Conservation (phyloP, 371 early-diverging fungal species). For the Mucor irregularis region DNA sequence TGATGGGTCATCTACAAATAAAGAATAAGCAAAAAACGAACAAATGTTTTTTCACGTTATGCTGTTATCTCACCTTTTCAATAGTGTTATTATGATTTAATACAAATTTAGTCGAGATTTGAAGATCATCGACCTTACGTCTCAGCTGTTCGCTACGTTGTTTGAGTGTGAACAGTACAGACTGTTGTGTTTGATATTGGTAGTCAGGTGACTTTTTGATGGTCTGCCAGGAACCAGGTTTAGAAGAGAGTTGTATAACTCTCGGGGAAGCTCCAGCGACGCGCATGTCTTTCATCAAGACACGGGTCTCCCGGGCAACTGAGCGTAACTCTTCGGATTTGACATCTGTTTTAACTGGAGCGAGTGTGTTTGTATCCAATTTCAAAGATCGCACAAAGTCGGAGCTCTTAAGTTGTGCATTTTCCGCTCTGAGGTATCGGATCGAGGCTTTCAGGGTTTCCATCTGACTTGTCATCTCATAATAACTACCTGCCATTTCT, state of each 20-base stretch:
- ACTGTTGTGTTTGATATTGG: conserved; percentile 75
- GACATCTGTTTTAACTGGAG: not conserved
- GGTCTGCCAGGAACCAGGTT: conserved; percentile 51
- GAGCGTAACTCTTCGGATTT: conserved; percentile 2
- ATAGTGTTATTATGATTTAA: not conserved
- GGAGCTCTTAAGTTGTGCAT: conserved; percentile 70
- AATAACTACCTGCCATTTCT: conserved; percentile 19
- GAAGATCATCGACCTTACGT: conserved; percentile 34
- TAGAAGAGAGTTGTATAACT: conserved; percentile 45
- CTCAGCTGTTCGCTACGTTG: conserved; percentile 63
- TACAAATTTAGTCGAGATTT: conserved; percentile 1
- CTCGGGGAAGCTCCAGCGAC: conserved; percentile 54
- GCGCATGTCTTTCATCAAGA: conserved; percentile 51
- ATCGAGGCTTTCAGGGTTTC: conserved; percentile 75
- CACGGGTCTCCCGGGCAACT: conserved; percentile 38
- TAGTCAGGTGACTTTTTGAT: conserved; percentile 61
- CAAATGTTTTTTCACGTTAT: too few relatives aligned
- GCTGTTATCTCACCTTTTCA: conserved; percentile 22
- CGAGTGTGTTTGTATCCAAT: conserved; percentile 16
- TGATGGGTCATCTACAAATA: not conserved
- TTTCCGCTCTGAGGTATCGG: conserved; percentile 78
- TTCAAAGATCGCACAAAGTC: conserved; percentile 47
- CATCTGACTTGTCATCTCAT: conserved; percentile 32
- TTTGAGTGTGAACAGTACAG: conserved; percentile 63
- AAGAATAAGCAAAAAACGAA: not conserved